A percentile compares a stretch with the other conserved stretches of the same genome.
Conservation (phyloP, 2,329 filamentous ascomycete species). For the Paecilomyces niveus region DNA sequence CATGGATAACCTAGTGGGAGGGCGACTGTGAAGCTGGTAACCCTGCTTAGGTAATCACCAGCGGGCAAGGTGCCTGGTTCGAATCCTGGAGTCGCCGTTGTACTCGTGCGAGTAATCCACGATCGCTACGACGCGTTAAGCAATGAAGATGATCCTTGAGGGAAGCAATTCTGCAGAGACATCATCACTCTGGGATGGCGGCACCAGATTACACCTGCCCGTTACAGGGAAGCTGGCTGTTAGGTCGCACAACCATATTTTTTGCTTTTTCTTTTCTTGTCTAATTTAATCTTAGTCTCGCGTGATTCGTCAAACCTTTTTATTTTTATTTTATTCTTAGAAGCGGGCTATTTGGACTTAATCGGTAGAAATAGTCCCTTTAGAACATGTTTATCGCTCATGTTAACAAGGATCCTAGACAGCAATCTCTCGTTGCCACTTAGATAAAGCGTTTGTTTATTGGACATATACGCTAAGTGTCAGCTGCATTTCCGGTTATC, state of each 20-base stretch:
- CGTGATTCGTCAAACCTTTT: neutral
- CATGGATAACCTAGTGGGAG: conserved; percentile 36
- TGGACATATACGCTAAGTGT: no score
- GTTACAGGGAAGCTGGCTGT: conserved; percentile 23
- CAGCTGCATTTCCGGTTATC: no score
- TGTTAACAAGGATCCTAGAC: no score
- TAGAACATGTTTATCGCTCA: no score
- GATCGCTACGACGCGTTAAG: conserved; percentile 48
- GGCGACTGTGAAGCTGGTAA: conserved; percentile 26
- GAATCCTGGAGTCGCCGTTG: conserved; percentile 46
- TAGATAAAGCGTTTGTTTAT: no score
- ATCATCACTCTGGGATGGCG: conserved; percentile 48
- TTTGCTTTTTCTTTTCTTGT: neutral
- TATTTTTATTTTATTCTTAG: neutral
- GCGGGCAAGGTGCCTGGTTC: conserved; percentile 46
- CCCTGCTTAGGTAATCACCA: conserved; percentile 31
- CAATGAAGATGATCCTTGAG: conserved; percentile 48
- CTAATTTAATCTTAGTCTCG: no score
- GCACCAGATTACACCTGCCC: conserved; percentile 44
- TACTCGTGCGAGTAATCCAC: conserved; percentile 51
- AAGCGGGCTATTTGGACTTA: no score
- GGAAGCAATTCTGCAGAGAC: conserved; percentile 54
- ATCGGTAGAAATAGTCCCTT: no score
- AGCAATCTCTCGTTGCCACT: no score
- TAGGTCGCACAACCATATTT: neutral